Evolutionary conservation across 805 yeast species (phyloP), one percentile per base, ranked within the genome.

Genomic region (Metschnikowia picachoensis): DNA sequence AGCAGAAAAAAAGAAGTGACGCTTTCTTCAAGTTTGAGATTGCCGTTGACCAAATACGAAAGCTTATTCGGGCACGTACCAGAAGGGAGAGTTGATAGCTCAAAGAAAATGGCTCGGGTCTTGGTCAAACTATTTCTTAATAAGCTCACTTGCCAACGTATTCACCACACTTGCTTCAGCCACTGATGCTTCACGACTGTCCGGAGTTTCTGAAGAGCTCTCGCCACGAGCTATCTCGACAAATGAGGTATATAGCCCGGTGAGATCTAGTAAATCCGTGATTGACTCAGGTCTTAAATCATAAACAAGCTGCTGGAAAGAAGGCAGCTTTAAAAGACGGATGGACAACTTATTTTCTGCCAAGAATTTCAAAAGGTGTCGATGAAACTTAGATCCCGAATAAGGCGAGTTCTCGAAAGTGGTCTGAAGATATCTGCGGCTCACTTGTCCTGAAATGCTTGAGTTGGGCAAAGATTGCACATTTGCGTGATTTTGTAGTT

Each of bases 291-390:
- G 74, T 42, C 77, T 65, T 49, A 79, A 64, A 36, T 79, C 79
- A 53, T 70, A 73, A 13, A 79, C 64, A 35, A 79, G 56, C 51
- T 78, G 82, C 56, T 74, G 76, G 54, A 79, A 79, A 8, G 79
- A 67, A 17, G 66, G 73, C 41, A 79, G 72, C 59, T 73, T 74
- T n/a, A 77, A 73, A 9, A 72, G 70, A 17, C 63, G 65, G 29
- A 77, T 67, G 0, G 79, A 70, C 10, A 79, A 60, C 55, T 76
- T 77, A 59, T 79, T 76, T n/a, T 78, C 82, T 13, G 73, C 67
- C 33, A 78, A 58, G 47, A 78, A 79, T 50, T 66, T 70, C 67
- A 77, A 64, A 28, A 79, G 59, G 49, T 78, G 78, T 50, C 71
- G 73, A 48, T 77, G 82, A 56, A 79, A 76, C 50, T 71, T 73